These are phyloP conservation scores for Coleophoma eucalyptorum DNA, from an alignment of 2,329 filamentous ascomycete genomes.

Conservation along the genomic window DNA sequence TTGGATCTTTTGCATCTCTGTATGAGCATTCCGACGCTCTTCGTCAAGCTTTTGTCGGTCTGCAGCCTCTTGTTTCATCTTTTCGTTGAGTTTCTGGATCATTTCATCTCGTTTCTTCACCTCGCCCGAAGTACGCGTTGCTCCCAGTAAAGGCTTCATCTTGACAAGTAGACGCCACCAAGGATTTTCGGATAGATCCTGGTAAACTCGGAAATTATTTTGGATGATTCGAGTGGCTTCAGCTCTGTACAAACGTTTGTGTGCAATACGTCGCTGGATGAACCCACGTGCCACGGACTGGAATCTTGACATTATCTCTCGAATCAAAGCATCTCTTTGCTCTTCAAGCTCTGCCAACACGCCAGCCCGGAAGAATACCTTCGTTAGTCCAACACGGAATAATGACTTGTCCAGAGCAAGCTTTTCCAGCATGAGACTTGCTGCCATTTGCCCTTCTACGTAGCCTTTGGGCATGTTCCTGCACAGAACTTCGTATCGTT, in stretches of 20 bases:
- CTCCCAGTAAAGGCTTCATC: constrained; percentile 92
- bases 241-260: constrained; percentile 90
- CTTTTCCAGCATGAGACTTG: constrained; percentile 83
- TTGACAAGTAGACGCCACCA: constrained; percentile 97
- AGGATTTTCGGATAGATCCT: constrained; percentile 84
- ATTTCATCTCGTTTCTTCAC: constrained; percentile 94
- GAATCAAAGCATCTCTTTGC: constrained; percentile 86
- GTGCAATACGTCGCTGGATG: constrained; percentile 78
- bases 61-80: constrained; percentile 72
- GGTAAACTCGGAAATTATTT: constrained; percentile 87
- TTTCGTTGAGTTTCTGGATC: constrained; percentile 81
- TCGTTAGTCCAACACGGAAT: constrained; percentile 91
- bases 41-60: constrained; percentile 83
- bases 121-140: constrained; percentile 86
- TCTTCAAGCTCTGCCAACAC: constrained; percentile 97
- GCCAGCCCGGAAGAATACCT: constrained; percentile 96
- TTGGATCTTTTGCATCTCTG: constrained; percentile 85
- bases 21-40: constrained; percentile 80
- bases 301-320: constrained; percentile 89
- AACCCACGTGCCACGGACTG: constrained; percentile 91
- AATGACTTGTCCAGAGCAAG: constrained; percentile 80
- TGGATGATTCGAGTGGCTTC: constrained; percentile 96
- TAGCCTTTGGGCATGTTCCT: constrained; percentile 84
- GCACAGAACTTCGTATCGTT: constrained; percentile 94
- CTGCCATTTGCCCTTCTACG: constrained; percentile 82